Evolutionary conservation across 495 filamentous ascomycete species (phyloP).

Genomic region (Xylaria nigripes): DNA sequence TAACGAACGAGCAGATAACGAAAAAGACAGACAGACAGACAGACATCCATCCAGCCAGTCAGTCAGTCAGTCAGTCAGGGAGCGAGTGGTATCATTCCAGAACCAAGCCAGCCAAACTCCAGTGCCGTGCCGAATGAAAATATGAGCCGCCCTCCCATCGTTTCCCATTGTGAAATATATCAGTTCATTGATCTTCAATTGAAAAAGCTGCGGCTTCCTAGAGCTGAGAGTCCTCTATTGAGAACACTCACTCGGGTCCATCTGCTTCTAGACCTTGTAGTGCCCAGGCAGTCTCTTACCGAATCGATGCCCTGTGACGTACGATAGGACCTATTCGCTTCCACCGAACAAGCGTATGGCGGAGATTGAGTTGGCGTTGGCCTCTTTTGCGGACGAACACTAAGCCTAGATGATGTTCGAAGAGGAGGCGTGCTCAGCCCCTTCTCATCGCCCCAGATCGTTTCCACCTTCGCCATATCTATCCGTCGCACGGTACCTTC

Average conservation of each 20-base stretch:
- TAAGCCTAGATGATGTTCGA: slow-evolving; percentile 11
- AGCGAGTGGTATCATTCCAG: slow-evolving; percentile 22
- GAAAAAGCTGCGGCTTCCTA: slow-evolving; percentile 38
- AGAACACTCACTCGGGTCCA: slow-evolving; percentile 29
- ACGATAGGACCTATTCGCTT: slow-evolving; percentile 23
- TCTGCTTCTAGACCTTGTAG: slow-evolving; percentile 20
- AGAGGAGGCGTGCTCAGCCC: slow-evolving; percentile 9
- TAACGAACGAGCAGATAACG: slow-evolving; percentile 1
- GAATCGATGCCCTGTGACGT: slow-evolving; percentile 15
- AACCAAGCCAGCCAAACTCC: slow-evolving; percentile 12
- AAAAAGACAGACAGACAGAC: too few relatives aligned
- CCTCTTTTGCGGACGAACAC: slow-evolving; percentile 11
- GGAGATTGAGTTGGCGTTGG: slow-evolving; percentile 18
- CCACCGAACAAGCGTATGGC: slow-evolving; percentile 16
- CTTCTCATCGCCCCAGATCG: slow-evolving; percentile 17
- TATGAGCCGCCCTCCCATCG: background rate
- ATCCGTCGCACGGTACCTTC: slow-evolving; percentile 20
- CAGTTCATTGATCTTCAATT: slow-evolving; percentile 18
- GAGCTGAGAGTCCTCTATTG: slow-evolving; percentile 32
- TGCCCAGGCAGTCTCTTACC: slow-evolving; percentile 17
- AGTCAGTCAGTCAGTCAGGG: slow-evolving; percentile 2
- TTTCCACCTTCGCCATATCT: slow-evolving; percentile 13
- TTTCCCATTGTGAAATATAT: background rate
- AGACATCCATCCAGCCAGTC: too few relatives aligned
- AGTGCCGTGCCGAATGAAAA: background rate